Evolutionary conservation across 1,284 basidiomycete genomes (phyloP), one percentile per base, ranked within the genome.

Genomic region (Ustilago nuda): DNA sequence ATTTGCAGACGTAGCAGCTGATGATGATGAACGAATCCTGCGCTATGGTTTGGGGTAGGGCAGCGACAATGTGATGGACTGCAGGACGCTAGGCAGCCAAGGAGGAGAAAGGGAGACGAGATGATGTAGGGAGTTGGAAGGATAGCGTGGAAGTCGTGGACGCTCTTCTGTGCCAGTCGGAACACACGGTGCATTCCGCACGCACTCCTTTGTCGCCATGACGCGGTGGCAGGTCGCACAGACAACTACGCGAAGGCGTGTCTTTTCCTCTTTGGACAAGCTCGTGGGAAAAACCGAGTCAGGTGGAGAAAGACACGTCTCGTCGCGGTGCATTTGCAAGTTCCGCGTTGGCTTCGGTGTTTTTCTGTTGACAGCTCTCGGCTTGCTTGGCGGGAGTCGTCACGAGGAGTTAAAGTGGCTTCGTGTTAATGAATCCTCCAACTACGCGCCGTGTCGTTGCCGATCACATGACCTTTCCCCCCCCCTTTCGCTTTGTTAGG

Each of bases 281-380:
- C 4, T 7, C 48, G 48, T 4, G 6, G 27, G 27, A 39, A 17
- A 17, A 43, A 15, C 3, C 27, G 17, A 7, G 68, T 72, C 65
- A 72, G 61, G 70, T 72, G 70, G 63, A 59, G 62, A 33, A n/a
- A 19, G 53, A 61, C 71, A 73, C 71, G 65, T 72, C 68, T 58
- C 62, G 68, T 61, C 55, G 50, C 39, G 46, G 27, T 35, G n/a
- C 32, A 56, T 46, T 53, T 48, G 53, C 61, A 66, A 68, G 66
- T 65, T 50, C 41, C 66, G 66, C 61, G 66, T 73, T 65, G 43
- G 57, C 51, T 57, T 58, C 43, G 57, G 61, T 68, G 56, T 65
- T 75, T 68, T 66, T n/a, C 59, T 75, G 72, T 70, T 75, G 72
- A 75, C 72, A 75, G 67, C 66, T 68, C 41, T 63, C 66, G 66